These are phyloP conservation scores for Penicillium sp. DNA, from an alignment of 2,329 filamentous ascomycete species.

Conservation along the genomic window DNA sequence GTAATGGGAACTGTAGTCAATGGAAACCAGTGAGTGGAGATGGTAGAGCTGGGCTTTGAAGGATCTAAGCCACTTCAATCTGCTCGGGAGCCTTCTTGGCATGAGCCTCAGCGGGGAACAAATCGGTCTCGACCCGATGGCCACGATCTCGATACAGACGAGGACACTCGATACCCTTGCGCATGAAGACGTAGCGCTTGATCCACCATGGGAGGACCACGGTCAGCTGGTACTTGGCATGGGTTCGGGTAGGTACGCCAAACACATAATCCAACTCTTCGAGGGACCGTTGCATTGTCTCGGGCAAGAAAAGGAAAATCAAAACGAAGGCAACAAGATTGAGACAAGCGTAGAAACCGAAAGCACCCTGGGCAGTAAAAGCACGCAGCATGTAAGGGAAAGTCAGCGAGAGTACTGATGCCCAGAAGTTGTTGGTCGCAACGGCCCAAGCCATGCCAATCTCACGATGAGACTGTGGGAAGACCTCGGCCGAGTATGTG, in stretches of 20 bases:
- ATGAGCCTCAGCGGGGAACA: not conserved
- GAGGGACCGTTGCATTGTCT: conserved; percentile 51
- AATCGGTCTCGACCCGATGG: not conserved
- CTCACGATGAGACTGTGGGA: conserved; percentile 50
- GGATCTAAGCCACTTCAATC: not conserved
- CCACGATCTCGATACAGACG: conserved; percentile 44
- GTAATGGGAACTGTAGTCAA: too few species aligned
- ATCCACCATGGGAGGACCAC: conserved; percentile 60
- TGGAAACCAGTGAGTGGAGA: not conserved
- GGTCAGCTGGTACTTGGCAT: conserved; percentile 55
- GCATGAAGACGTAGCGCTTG: conserved; percentile 55
- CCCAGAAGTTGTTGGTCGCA: conserved; percentile 43
- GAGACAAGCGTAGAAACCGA: conserved; percentile 58
- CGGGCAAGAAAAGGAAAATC: conserved; percentile 58
- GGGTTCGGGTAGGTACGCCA: conserved; percentile 54
- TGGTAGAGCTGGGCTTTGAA: not conserved
- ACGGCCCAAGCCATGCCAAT: conserved; percentile 43
- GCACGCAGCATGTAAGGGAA: conserved; percentile 46
- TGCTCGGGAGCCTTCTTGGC: not conserved
- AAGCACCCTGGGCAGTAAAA: conserved; percentile 51
- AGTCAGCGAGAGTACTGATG: conserved; percentile 44
- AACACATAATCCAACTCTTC: conserved; percentile 57
- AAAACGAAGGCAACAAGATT: conserved; percentile 58
- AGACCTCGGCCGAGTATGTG: conserved; percentile 31
- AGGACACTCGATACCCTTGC: conserved; percentile 48